Percentiles rank a stretch among this genome's conserved stretches.
Conservation (phyloP, 441 rosid species). For the Sinapis alba region DNA sequence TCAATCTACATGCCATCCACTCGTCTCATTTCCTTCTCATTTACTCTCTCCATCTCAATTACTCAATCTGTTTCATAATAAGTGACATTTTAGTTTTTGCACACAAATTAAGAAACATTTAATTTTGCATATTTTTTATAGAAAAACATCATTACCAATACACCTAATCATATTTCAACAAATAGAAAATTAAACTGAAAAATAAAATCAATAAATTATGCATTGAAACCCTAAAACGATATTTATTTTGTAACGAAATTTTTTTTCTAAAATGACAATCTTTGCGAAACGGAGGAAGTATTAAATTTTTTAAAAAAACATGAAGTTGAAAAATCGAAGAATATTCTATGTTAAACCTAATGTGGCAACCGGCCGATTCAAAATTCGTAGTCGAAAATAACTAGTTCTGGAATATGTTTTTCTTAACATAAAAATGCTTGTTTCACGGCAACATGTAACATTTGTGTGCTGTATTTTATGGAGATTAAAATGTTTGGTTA, state of each 20-base stretch:
- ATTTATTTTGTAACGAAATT: too few relatives aligned
- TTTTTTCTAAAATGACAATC: too few relatives aligned
- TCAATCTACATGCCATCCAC: slow-evolving; percentile 35
- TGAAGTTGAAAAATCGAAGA: neutral
- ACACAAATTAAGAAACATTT: too few relatives aligned
- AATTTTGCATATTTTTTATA: too few relatives aligned
- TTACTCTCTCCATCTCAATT: slow-evolving; percentile 13
- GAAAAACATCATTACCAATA: too few relatives aligned
- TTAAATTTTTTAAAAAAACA: neutral
- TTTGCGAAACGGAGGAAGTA: too few relatives aligned
- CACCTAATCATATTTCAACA: too few relatives aligned
- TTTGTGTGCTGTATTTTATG: neutral
- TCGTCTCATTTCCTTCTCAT: slow-evolving; percentile 14
- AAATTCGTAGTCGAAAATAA: neutral
- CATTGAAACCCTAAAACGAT: too few relatives aligned
- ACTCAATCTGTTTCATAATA: too few relatives aligned
- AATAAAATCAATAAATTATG: too few relatives aligned
- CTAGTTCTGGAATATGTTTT: neutral
- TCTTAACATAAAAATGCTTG: neutral
- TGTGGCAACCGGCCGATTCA: neutral
- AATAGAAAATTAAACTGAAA: too few relatives aligned
- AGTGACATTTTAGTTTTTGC: too few relatives aligned
- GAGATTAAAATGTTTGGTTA: neutral
- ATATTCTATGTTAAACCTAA: neutral
- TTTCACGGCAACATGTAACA: neutral